A percentile compares a stretch with the other conserved stretches of the same genome.
phyloP scores from a whole-genome alignment of 2,329 filamentous ascomycete species.

The Kalaharituber pfeilii region DNA sequence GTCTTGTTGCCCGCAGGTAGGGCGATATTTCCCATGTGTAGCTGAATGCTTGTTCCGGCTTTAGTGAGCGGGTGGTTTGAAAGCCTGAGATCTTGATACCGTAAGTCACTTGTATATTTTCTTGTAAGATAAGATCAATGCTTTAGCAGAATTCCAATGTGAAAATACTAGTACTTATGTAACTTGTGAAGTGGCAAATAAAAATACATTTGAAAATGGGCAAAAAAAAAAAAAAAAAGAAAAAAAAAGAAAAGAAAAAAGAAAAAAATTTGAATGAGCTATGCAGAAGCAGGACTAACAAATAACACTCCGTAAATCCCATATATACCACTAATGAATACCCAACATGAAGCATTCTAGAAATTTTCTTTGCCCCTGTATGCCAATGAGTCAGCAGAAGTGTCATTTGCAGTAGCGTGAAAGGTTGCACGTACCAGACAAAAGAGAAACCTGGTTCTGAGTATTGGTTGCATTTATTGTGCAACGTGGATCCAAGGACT shows the following conservation, averaged over 20 bases:
- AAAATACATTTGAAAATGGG: neutral
- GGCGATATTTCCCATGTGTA: no score
- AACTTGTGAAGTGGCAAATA: no score
- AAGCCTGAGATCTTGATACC: no score
- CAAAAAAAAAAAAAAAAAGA: neutral
- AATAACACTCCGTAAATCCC: neutral
- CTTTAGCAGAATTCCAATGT: no score
- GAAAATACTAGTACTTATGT: no score
- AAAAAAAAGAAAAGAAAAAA: neutral
- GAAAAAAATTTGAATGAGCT: neutral
- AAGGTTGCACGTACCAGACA: constrained; percentile 22
- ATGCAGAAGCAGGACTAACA: no score
- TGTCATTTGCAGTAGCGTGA: constrained; percentile 12
- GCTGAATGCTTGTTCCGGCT: no score
- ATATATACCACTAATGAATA: neutral
- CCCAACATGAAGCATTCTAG: constrained; percentile 18
- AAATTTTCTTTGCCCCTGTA: constrained; percentile 37
- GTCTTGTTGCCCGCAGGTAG: no score
- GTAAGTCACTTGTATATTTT: no score
- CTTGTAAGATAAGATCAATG: no score
- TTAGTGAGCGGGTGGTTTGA: no score
- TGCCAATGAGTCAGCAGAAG: constrained; percentile 14
- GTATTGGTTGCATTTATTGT: constrained; percentile 78
- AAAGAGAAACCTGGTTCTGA: constrained; percentile 56
- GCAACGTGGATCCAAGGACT: constrained; percentile 55